phyloP scores from a whole-genome alignment of 2,329 filamentous ascomycete species.

The Fusarium multiceps region DNA sequence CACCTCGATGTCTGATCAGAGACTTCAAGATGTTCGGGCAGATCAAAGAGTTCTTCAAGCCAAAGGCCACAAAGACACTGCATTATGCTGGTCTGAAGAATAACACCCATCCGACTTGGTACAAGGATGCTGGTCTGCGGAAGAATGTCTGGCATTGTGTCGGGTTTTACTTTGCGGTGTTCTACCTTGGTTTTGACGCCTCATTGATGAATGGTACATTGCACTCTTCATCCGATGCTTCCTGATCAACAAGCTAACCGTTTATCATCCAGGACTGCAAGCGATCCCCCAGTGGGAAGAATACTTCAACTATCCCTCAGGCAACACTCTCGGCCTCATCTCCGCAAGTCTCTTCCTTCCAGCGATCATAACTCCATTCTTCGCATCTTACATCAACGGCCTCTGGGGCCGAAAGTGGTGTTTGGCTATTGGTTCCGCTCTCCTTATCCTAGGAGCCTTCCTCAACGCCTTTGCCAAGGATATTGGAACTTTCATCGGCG shows the following conservation, averaged over 20 bases:
- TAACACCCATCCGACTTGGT: conserved; percentile 31
- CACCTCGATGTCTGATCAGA: neutral
- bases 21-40: conserved; percentile 9
- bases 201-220: conserved; percentile 17
- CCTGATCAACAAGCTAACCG: neutral
- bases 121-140: conserved; percentile 19
- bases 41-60: conserved; percentile 20
- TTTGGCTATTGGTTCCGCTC: conserved; percentile 5
- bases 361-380: conserved; percentile 27
- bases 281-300: conserved; percentile 31
- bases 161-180: conserved; percentile 32
- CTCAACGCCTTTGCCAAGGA: conserved; percentile 30
- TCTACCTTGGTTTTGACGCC: conserved; percentile 24
- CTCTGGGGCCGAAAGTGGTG: conserved; percentile 34
- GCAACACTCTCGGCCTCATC: conserved; percentile 23
- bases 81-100: conserved; percentile 30
- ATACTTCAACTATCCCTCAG: conserved; percentile 30
- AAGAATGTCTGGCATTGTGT: conserved; percentile 34
- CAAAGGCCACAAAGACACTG: conserved; percentile 22
- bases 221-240: neutral
- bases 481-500: conserved; percentile 15
- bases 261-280: neutral
- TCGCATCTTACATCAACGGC: conserved; percentile 24
- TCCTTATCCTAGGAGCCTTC: conserved; percentile 24
- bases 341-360: conserved; percentile 31